Base-by-base conservation (phyloP, 202 grass and related monocot species). In the Musa balbisiana region DNA sequence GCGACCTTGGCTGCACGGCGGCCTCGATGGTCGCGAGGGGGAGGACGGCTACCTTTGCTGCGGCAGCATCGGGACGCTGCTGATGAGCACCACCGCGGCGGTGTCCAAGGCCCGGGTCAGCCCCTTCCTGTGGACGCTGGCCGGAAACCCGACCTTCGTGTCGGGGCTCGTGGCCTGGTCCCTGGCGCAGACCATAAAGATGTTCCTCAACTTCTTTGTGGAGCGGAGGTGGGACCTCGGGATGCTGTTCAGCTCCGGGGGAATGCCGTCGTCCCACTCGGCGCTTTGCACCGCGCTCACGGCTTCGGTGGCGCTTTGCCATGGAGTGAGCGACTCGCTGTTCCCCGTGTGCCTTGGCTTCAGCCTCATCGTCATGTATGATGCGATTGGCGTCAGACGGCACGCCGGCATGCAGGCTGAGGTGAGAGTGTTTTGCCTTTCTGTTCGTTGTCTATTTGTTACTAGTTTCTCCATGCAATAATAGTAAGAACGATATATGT, bases 231-330 rank as follows among this genome's bases (percentile, higher is more conserved):
- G 94, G 90, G 87, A 89, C 80, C 76, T 73, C 55, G 72, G 88
- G 79, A 83, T 93, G 85, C 73, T 98, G 16, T 91, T 91, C 78
- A 92, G 91, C 76, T 98, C 86, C 43, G 94, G 94, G 8, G 94
- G 91, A 55, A 98, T 98, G 94, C 94, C 94, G 53, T 98, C 94
- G 72, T 98, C 94, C 21, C 94, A 98, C 81, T 91, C 94, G 8
- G 88, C 91, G 69, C 91, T 98, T 43, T 93, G 94, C 76, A 98
- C 85, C 16, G 94, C 94, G 80, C 86, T 97, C 68, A 93, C 94
- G 11, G 85, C 94, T 0, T 93, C 94, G 55, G 88, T 97, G 70
- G 94, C 90, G 14, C 85, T 97, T 50, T 91, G 90, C 82, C 94
- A 97, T 76, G 94, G 94, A n/a, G 87, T 93, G 60, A 60, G 83